phyloP scores from a whole-genome alignment of 805 yeast genomes.

The Ogataea naganishii region DNA sequence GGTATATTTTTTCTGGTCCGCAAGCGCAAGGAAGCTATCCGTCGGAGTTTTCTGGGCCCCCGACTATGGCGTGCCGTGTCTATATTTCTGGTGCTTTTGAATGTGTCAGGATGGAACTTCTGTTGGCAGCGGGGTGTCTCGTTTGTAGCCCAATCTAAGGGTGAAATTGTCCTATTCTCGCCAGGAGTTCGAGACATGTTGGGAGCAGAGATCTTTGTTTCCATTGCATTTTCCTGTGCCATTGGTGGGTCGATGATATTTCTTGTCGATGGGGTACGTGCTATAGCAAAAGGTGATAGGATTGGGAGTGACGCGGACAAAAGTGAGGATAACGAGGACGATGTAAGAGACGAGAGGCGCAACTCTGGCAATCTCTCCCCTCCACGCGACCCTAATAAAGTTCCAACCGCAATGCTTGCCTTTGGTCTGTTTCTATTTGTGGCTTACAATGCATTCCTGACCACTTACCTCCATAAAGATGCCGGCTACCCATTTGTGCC shows the following conservation, averaged over 20 bases:
- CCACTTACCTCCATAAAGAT: conserved; percentile 37
- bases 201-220: conserved; percentile 55
- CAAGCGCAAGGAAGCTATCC: too few species aligned
- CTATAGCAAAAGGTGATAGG: neutral
- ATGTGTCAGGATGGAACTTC: conserved; percentile 58
- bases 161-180: conserved; percentile 38
- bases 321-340: too few species aligned
- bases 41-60: conserved; percentile 15
- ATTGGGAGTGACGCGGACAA: conserved; percentile 3
- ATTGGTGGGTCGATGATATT: conserved; percentile 33
- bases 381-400: too few species aligned
- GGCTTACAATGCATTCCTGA: conserved; percentile 31
- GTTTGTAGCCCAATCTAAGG: conserved; percentile 45
- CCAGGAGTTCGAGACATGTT: conserved; percentile 65
- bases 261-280: conserved; percentile 23
- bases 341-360: too few species aligned
- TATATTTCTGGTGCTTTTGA: conserved; percentile 30
- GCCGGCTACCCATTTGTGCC: conserved; percentile 37
- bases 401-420: conserved; percentile 14
- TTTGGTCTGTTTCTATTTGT: conserved; percentile 25
- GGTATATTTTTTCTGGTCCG: conserved; percentile 33
- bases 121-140: conserved; percentile 54
- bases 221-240: conserved; percentile 39
- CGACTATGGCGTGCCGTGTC: conserved; percentile 20
- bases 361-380: too few species aligned